Evolutionary conservation across 108 stramenopile genomes (phyloP).

Genomic region (Fragilariopsis cylindrus): DNA sequence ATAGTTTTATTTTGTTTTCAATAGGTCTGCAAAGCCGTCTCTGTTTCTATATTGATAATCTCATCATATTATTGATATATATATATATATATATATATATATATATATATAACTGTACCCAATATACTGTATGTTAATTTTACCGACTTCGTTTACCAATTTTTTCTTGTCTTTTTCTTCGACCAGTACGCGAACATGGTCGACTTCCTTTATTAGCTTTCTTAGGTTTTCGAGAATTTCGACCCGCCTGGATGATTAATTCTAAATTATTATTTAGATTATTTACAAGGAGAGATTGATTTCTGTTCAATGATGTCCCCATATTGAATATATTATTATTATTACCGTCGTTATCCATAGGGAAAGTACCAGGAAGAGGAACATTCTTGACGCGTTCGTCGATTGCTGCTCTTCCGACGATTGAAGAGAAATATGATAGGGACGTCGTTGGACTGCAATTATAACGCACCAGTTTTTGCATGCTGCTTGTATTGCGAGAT

Average conservation of each 20-base stretch:
- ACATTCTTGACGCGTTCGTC: not conserved
- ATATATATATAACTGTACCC: no score
- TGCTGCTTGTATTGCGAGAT: no score
- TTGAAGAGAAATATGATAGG: not conserved
- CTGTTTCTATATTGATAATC: no score
- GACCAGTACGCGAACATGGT: slow-evolving; percentile 60
- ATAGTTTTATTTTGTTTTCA: no score
- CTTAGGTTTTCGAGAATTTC: slow-evolving; percentile 68
- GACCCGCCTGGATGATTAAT: slow-evolving; percentile 54
- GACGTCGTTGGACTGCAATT: not conserved
- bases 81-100: no score
- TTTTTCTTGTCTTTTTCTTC: slow-evolving; percentile 52
- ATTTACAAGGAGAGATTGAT: no score
- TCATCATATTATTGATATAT: no score
- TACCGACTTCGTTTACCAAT: slow-evolving; percentile 44
- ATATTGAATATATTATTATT: no score
- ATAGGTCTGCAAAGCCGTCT: no score
- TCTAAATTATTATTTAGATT: not conserved
- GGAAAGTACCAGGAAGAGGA: no score
- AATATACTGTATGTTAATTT: not conserved
- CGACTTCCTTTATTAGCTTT: slow-evolving; percentile 69
- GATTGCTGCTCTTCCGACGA: not conserved
- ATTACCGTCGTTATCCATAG: no score
- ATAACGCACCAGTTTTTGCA: not conserved
- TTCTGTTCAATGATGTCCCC: no score